A percentile compares a stretch with the other conserved stretches of the same genome.
phyloP scores from a whole-genome alignment of 139 green algal genomes.

The Chara braunii region DNA sequence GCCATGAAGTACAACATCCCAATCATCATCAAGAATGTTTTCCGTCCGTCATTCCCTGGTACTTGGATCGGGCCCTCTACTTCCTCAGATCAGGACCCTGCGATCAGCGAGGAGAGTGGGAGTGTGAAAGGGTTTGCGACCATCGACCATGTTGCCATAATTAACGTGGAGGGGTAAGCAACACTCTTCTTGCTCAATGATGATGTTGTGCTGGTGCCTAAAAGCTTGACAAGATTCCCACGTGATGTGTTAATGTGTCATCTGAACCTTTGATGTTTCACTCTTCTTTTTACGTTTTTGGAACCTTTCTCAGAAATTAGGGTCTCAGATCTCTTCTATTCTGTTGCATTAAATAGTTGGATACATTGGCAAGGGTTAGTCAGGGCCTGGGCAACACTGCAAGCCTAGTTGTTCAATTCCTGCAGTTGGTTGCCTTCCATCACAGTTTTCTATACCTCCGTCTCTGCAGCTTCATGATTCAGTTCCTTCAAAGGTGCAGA shows the following conservation, averaged over 20 bases:
- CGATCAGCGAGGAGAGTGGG: not conserved
- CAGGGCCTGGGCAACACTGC: no score
- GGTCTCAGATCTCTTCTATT: not conserved
- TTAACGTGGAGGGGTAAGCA: constrained; percentile 79
- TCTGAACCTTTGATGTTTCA: not conserved
- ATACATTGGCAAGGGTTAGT: no score
- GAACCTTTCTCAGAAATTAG: not conserved
- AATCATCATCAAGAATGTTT: constrained; percentile 94
- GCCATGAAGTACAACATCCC: constrained; percentile 91
- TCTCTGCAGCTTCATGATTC: no score
- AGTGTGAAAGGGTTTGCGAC: constrained; percentile 93
- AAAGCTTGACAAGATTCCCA: no score
- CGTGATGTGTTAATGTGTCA: no score
- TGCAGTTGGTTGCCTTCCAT: no score
- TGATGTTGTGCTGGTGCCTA: no score
- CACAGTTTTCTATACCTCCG: no score
- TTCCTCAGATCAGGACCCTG: not conserved
- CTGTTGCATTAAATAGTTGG: no score
- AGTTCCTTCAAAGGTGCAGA: no score
- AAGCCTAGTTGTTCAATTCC: no score
- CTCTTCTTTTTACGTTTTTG: not conserved
- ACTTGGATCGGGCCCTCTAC: constrained; percentile 30
- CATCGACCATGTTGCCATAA: constrained; percentile 85
- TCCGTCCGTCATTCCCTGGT: constrained; percentile 71
- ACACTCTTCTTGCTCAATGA: no score